phyloP scores from a whole-genome alignment of 176 grass and related monocot species.

The Dactylis glomerata region DNA sequence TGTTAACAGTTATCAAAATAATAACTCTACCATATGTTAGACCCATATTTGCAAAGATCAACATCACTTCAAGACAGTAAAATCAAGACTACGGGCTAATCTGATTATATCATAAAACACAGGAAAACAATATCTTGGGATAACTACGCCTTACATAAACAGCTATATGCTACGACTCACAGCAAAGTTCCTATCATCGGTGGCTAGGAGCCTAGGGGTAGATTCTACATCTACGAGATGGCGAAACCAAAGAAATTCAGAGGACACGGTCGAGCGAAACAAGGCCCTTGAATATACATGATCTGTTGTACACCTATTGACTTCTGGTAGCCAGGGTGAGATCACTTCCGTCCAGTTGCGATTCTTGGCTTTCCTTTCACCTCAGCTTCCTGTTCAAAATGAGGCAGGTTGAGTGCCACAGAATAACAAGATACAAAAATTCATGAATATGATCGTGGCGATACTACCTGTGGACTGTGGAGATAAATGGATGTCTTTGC shows the following conservation, averaged over 20 bases:
- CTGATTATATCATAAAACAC: not conserved
- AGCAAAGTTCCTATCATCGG: not conserved
- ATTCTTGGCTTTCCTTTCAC: constrained; percentile 89
- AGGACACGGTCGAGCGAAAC: not conserved
- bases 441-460: not conserved
- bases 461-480: constrained; percentile 70
- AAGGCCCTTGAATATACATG: constrained; percentile 12
- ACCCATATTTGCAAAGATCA: not conserved
- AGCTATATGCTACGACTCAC: not conserved
- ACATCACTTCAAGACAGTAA: not conserved
- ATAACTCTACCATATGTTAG: not conserved
- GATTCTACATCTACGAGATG: constrained; percentile 14
- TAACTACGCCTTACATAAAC: not conserved
- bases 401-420: not conserved
- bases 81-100: not conserved
- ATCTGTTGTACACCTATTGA: constrained; percentile 13
- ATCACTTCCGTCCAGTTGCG: constrained; percentile 56
- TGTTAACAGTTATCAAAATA: not conserved
- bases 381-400: constrained; percentile 69
- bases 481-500: constrained; percentile 98
- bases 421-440: not conserved
- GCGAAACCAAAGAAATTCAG: not conserved
- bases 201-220: not conserved
- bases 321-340: not conserved
- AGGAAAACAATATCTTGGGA: not conserved